phyloP scores from a whole-genome alignment of 1,284 basidiomycete species.

The Baeospora myosura region DNA sequence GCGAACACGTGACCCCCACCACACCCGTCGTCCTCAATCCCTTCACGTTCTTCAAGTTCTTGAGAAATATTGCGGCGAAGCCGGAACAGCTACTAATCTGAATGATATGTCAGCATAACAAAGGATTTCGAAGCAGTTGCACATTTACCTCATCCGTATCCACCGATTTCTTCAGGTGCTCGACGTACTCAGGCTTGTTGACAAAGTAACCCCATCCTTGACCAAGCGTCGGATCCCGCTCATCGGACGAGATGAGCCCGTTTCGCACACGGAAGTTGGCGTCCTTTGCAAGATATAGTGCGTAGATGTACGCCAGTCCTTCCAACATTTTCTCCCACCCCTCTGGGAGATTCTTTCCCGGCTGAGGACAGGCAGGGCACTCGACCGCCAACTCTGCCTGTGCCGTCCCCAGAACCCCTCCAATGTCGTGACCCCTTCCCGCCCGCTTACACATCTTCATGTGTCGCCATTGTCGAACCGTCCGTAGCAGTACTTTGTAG shows the following conservation, averaged over 20 bases:
- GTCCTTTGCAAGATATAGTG: not conserved
- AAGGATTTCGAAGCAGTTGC: too few relatives aligned
- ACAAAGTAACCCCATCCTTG: slow-evolving; percentile 5
- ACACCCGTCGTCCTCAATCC: slow-evolving; percentile 8
- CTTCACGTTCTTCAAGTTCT: slow-evolving; percentile 4
- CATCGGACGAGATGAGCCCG: not conserved
- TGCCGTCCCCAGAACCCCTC: not conserved
- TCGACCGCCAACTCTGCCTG: not conserved
- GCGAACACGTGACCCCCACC: slow-evolving; percentile 7
- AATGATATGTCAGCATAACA: too few relatives aligned
- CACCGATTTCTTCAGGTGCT: not conserved
- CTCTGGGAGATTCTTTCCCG: not conserved
- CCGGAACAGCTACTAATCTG: slow-evolving; percentile 1
- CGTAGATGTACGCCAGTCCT: not conserved
- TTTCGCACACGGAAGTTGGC: slow-evolving; percentile 3
- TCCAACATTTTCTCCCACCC: not conserved
- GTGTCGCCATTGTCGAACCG: not conserved
- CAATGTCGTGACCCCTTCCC: not conserved
- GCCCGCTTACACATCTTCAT: not conserved
- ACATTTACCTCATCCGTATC: not conserved
- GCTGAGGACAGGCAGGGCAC: not conserved
- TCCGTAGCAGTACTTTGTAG: not conserved
- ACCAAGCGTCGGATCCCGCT: slow-evolving; percentile 1
- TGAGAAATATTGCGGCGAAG: not conserved
- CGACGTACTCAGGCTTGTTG: not conserved